Base-by-base conservation (phyloP, 106 monocot species). In the Dendrobium chrysotoxum region DNA sequence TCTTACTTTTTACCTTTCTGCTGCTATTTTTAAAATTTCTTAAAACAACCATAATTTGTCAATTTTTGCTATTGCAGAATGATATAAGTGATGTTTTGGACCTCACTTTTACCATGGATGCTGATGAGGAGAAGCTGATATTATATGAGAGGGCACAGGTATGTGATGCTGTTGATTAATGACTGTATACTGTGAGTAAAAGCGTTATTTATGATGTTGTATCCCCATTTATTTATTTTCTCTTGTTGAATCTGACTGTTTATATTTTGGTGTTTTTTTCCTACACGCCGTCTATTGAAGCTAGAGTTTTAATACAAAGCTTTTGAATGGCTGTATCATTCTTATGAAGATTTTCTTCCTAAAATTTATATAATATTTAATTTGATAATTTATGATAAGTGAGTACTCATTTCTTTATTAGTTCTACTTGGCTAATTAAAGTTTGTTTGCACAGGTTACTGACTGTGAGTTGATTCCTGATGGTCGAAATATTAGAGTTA, bases 61-160 rank as follows among this genome's bases (percentile, higher is more conserved):
- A 28, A 58, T 0, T 80, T 75, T 66, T 78, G 17, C 4, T 38
- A 17, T 72, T 89, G 80, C 78, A 98, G 98, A 98, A 98, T 85
- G 94, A 98, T 67, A 91, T 98, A 72, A 92, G 88, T 82, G 94
- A 98, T 82, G 76, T 95, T 71, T 87, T 92, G 82, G 98, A 92
- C 75, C 91, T 98, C 57, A 94, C 98, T 41, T 98, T 98, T 42
- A 98, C 92, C 81, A 89, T 98, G 86, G 98, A 98, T 86, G 94
- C 98, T 50, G 98, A 98, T 89, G 98, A 98, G 79, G 98, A 98
- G 83, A 94, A 98, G 85, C 84, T 88, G 41, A 98, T 98, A 85
- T 83, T 98, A 30, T 98, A 91, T 84, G 98, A 98, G 88, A 92
- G 70, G 53, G 82, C 87, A 76, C 92, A 98, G 91, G 98, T 95